A percentile compares a stretch with the other conserved stretches of the same genome.
Evolutionary conservation across 768 basidiomycete genomes (phyloP).

Genomic region (Mycena chlorophos): DNA sequence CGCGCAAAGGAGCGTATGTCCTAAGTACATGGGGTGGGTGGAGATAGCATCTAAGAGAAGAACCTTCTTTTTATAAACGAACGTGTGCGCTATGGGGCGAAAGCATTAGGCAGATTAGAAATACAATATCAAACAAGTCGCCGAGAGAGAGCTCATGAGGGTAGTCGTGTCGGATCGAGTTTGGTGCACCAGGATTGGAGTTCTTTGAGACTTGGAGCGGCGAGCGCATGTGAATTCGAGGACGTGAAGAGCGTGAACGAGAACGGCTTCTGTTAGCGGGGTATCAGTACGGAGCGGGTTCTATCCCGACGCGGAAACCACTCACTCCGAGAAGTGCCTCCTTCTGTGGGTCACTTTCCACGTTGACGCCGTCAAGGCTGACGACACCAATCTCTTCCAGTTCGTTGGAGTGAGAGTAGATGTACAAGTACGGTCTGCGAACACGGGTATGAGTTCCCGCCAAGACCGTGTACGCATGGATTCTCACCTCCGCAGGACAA

Average conservation of each 20-base stretch:
- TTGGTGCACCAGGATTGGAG: constrained; percentile 82
- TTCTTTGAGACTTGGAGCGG: constrained; percentile 80
- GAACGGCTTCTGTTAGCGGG: constrained; percentile 62
- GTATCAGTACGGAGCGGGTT: too few species aligned
- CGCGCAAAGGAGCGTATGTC: constrained; percentile 13
- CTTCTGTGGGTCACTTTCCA: constrained; percentile 85
- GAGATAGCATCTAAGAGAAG: constrained; percentile 23
- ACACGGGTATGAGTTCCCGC: constrained; percentile 7
- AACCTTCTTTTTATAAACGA: constrained; percentile 20
- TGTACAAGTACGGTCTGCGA: constrained; percentile 81
- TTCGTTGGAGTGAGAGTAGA: constrained; percentile 84
- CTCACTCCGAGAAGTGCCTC: constrained; percentile 84
- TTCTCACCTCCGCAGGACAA: constrained; percentile 77
- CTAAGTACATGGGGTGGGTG: constrained; percentile 16
- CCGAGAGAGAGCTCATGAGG: constrained; percentile 31
- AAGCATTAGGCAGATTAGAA: constrained; percentile 18
- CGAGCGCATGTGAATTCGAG: constrained; percentile 88
- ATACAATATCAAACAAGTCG: neutral
- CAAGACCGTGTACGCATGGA: neutral
- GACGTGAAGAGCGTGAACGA: constrained; percentile 91
- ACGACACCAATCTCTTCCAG: constrained; percentile 81
- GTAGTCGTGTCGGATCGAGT: constrained; percentile 77
- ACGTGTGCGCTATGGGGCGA: constrained; percentile 13
- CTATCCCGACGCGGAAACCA: constrained; percentile 17
- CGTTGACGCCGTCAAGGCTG: constrained; percentile 79